Evolutionary conservation across 768 basidiomycete species (phyloP).

Genomic region (Clitopilus passeckerianus): DNA sequence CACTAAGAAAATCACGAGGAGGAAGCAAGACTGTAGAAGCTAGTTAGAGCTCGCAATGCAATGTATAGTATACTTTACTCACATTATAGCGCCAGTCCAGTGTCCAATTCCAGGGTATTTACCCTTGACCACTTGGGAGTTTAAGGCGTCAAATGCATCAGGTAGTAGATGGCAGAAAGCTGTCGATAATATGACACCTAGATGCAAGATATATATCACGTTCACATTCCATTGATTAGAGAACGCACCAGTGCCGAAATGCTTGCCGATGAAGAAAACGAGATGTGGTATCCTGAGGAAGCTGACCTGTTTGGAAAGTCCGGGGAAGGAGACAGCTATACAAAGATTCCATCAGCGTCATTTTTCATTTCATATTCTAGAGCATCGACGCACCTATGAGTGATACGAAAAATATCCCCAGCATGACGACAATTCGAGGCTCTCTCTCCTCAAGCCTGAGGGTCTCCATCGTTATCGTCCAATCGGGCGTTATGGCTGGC

Average conservation of each 20-base stretch:
- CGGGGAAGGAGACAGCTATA: slow-evolving; percentile 69
- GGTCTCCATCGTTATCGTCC: neutral
- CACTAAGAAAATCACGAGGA: slow-evolving; percentile 70
- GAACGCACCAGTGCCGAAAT: slow-evolving; percentile 70
- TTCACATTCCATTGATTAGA: neutral
- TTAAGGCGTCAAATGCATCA: slow-evolving; percentile 65
- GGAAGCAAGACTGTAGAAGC: slow-evolving; percentile 46
- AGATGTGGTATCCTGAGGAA: slow-evolving; percentile 59
- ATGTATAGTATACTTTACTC: slow-evolving; percentile 18
- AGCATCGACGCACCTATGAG: slow-evolving; percentile 47
- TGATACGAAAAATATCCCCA: slow-evolving; percentile 54
- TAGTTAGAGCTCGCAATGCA: too few relatives aligned
- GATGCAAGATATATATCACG: neutral
- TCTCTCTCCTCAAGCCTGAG: slow-evolving; percentile 2
- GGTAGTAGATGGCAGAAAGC: slow-evolving; percentile 80
- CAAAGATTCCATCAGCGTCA: neutral
- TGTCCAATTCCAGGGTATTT: slow-evolving; percentile 44
- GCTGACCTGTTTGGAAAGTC: slow-evolving; percentile 49
- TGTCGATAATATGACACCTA: slow-evolving; percentile 77
- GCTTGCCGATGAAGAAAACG: slow-evolving; percentile 81
- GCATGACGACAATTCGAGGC: slow-evolving; percentile 30
- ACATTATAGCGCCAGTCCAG: slow-evolving; percentile 74
- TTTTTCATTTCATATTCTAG: neutral
- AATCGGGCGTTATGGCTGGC: neutral
- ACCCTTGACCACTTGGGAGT: slow-evolving; percentile 36